Conservation (phyloP, 441 rosid genomes). For the Gossypium schwendimanii region DNA sequence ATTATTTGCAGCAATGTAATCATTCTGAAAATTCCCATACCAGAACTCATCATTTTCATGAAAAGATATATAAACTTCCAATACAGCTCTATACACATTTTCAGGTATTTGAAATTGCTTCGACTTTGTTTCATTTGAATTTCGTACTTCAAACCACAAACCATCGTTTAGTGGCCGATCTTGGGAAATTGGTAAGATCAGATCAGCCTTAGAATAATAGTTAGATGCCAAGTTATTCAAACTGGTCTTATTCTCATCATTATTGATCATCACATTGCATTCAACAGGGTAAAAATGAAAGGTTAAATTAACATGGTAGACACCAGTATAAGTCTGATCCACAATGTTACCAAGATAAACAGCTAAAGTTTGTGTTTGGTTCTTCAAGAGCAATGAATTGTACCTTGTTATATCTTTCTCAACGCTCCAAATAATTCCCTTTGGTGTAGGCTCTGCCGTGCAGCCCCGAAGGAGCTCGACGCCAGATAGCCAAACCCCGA, state of each 20-base stretch:
- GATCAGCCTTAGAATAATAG: slow-evolving; percentile 42
- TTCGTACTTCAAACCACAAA: slow-evolving; percentile 66
- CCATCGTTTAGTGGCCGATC: slow-evolving; percentile 54
- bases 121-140: slow-evolving; percentile 27
- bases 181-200: slow-evolving; percentile 70
- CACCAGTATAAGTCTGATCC: slow-evolving; percentile 62
- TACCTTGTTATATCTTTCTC: slow-evolving; percentile 79
- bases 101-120: slow-evolving; percentile 50
- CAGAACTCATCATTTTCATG: slow-evolving; percentile 92
- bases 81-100: slow-evolving; percentile 78
- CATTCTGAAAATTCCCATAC: slow-evolving; percentile 63
- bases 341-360: slow-evolving; percentile 63
- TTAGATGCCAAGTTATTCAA: slow-evolving; percentile 19
- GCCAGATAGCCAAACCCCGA: slow-evolving; percentile 81
- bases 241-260: slow-evolving; percentile 3
- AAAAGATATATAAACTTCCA: slow-evolving; percentile 82
- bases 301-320: slow-evolving; percentile 59
- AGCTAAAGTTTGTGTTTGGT: slow-evolving; percentile 50
- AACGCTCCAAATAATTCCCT: slow-evolving; percentile 61
- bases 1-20: slow-evolving; percentile 51
- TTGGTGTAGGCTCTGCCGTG: slow-evolving; percentile 70
- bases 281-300: slow-evolving; percentile 58
- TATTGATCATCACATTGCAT: neutral
- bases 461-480: slow-evolving; percentile 89
- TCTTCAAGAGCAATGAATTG: slow-evolving; percentile 45